Evolutionary conservation across 345 rosid genomes (phyloP).

Genomic region (Mercurialis annua): DNA sequence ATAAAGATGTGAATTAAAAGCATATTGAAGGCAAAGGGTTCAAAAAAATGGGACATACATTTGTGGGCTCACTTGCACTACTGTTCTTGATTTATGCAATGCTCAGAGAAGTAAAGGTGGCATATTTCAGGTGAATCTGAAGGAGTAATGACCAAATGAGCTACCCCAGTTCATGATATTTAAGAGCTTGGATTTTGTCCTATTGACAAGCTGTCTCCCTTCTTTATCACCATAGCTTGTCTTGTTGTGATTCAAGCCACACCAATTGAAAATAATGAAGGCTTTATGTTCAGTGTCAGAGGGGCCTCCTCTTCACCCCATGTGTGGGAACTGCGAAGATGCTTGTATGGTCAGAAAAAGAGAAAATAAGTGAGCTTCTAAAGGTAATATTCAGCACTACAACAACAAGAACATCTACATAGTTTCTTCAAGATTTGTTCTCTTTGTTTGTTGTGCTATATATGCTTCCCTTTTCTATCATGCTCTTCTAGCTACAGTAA

Average conservation of each 20-base stretch:
- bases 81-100: slow-evolving; percentile 43
- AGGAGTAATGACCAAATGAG: slow-evolving; percentile 9
- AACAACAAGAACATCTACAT: slow-evolving; percentile 8
- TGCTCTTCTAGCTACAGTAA: slow-evolving; percentile 23
- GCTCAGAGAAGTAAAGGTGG: slow-evolving; percentile 25
- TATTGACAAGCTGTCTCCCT: slow-evolving; percentile 27
- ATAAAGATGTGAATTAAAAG: slow-evolving; percentile 33
- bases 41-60: slow-evolving; percentile 33
- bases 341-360: slow-evolving; percentile 13
- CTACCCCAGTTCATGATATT: slow-evolving; percentile 14
- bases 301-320: slow-evolving; percentile 15
- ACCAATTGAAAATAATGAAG: slow-evolving; percentile 42
- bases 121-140: slow-evolving; percentile 22
- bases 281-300: slow-evolving; percentile 26
- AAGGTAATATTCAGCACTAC: background rate
- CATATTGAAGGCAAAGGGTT: slow-evolving; percentile 31
- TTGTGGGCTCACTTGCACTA: slow-evolving; percentile 26
- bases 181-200: slow-evolving; percentile 16
- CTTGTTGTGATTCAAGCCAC: slow-evolving; percentile 41
- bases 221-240: slow-evolving; percentile 47
- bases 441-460: slow-evolving; percentile 20
- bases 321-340: slow-evolving; percentile 13
- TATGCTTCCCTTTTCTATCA: slow-evolving; percentile 16
- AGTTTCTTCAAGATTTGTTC: slow-evolving; percentile 7
- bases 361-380: slow-evolving; percentile 6